These are phyloP conservation scores for Wickerhamiella parazyma DNA, from an alignment of 805 yeast genomes.

Conservation along the genomic window DNA sequence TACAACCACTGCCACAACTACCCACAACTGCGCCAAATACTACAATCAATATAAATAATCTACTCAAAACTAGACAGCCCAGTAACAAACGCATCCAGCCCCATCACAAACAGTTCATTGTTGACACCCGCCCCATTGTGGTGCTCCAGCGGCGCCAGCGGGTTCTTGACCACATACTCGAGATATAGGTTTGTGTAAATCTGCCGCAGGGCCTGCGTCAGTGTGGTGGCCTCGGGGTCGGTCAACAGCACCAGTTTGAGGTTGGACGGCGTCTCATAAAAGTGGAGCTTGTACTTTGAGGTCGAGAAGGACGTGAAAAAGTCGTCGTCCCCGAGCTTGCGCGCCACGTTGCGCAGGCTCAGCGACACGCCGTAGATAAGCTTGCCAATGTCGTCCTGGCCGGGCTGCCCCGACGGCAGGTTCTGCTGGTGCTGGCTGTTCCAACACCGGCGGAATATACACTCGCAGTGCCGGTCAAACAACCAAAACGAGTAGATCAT, in stretches of 20 bases:
- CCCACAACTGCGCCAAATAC: no score
- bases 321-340: slow-evolving; percentile 33
- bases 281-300: slow-evolving; percentile 65
- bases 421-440: slow-evolving; percentile 23
- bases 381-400: slow-evolving; percentile 51
- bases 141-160: slow-evolving; percentile 18
- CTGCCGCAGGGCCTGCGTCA: slow-evolving; percentile 41
- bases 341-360: slow-evolving; percentile 63
- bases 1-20: no score
- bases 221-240: slow-evolving; percentile 44
- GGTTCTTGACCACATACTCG: slow-evolving; percentile 47
- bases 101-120: slow-evolving; percentile 41
- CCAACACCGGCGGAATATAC: slow-evolving; percentile 74
- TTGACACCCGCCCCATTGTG: slow-evolving; percentile 30
- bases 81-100: slow-evolving; percentile 39
- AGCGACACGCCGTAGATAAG: slow-evolving; percentile 74
- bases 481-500: slow-evolving; percentile 71
- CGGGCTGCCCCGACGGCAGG: slow-evolving; percentile 30
- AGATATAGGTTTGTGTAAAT: slow-evolving; percentile 49
- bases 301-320: slow-evolving; percentile 33
- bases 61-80: slow-evolving; percentile 22
- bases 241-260: slow-evolving; percentile 62
- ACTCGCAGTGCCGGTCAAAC: slow-evolving; percentile 83
- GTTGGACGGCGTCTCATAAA: slow-evolving; percentile 65
- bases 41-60: no score